Base-by-base conservation (phyloP, 2,329 filamentous ascomycete genomes). In the Sporothrix humicola region DNA sequence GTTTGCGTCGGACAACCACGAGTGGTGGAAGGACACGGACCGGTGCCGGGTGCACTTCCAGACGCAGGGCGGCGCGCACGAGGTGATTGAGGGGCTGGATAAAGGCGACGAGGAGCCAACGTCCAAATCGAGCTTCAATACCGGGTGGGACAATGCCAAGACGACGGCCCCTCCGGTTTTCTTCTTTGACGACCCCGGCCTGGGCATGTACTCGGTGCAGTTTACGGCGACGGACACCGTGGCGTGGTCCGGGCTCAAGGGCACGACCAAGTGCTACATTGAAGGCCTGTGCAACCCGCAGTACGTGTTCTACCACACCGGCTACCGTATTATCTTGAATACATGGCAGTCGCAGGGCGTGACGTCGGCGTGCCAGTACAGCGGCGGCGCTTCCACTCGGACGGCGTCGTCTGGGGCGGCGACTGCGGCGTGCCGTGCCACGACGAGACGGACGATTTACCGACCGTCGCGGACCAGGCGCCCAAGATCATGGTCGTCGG, bases 201-300 rank as follows among this genome's bases (percentile, higher is more conserved):
- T 54, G 17, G 50, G 50, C 50, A 54, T 54, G 50, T 23, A 20
- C n/a, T 20, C 52, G 52, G 52, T 54, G 52, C 52, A 54, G 52
- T 23, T 23, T 3, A 54, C 52, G 5, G 52, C 52, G 3, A 54
- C 52, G 2, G 52, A 54, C 52, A 54, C n/a, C 17, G 50, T 54
- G 50, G 50, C 50, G 7, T 54, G 50, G 15, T 54, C 50, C 4
- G 50, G 50, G 2, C 50, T 54, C 17, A 54, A n/a, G 6, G 50
- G 52, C 52, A 23, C n/a, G n/a, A 54, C n/a, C 5, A 54, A 54
- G 52, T 54, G n/a, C 7, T 20, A 20, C n/a, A 12, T 52, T 6
- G 10, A 52, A 12, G 50, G 69, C 46, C 52, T 71, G 2, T 71
- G 69, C 69, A 71, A 71, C 69, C 69, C 69, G 52, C 69, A 71